Conservation (phyloP, 306 rosid genomes). For the Cercis canadensis region DNA sequence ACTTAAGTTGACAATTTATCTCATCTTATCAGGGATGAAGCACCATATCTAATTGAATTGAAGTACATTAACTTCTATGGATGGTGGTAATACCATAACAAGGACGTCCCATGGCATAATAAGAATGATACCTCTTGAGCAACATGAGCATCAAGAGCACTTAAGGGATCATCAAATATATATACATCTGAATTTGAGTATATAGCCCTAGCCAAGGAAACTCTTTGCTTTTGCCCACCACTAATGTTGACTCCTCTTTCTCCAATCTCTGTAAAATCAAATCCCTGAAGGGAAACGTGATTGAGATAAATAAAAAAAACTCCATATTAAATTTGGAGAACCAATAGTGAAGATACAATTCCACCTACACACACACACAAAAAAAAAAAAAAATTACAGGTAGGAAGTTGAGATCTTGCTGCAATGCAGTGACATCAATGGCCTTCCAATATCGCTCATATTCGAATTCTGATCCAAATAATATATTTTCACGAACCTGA, state of each 20-base stretch:
- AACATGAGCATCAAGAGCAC: constrained; percentile 93
- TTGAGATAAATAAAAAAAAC: constrained; percentile 1
- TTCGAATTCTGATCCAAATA: no score
- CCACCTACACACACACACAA: no score
- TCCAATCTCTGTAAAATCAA: constrained; percentile 85
- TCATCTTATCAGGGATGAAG: constrained; percentile 6
- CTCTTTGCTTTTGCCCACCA: constrained; percentile 96
- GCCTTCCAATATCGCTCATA: no score
- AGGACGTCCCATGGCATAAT: constrained; percentile 18
- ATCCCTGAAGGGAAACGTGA: constrained; percentile 55
- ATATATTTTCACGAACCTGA: constrained; percentile 89
- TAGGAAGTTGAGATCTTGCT: constrained; percentile 75
- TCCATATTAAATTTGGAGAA: constrained; percentile 20
- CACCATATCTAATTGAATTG: not conserved
- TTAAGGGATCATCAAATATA: constrained; percentile 91
- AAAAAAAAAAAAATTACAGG: no score
- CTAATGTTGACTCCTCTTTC: no score
- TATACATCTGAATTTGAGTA: constrained; percentile 85
- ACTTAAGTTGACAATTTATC: constrained; percentile 11
- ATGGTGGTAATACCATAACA: constrained; percentile 20
- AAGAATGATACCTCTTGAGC: constrained; percentile 68
- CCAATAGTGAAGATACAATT: constrained; percentile 16
- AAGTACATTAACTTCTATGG: not conserved
- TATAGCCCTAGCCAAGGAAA: constrained; percentile 89
- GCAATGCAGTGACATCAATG: no score